These are phyloP conservation scores for Pezicula radicicola DNA, from an alignment of 2,329 filamentous ascomycete genomes.

Conservation along the genomic window DNA sequence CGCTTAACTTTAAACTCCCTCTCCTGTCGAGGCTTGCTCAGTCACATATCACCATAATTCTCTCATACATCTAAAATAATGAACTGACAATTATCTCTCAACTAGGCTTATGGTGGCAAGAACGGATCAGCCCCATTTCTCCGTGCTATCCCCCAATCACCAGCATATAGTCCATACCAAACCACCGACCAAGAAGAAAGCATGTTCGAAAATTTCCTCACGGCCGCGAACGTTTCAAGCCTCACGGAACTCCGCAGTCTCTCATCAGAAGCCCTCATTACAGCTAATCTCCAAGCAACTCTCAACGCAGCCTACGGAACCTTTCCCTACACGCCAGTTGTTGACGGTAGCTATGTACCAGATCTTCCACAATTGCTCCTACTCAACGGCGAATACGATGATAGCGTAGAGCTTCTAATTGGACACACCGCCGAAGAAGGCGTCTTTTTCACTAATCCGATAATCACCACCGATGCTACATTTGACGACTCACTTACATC, in stretches of 20 bases:
- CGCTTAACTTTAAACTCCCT: too few species aligned
- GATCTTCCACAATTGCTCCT: constrained; percentile 40
- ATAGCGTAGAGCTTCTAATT: constrained; percentile 39
- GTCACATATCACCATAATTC: too few species aligned
- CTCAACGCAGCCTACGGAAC: not conserved
- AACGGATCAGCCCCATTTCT: constrained; percentile 36
- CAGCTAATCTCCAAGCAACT: not conserved
- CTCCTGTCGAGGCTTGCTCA: too few species aligned
- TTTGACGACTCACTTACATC: not conserved
- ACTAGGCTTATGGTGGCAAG: constrained; percentile 34
- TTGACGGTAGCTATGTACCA: constrained; percentile 45
- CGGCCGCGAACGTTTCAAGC: not conserved
- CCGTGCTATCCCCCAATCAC: constrained; percentile 25
- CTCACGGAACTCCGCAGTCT: not conserved
- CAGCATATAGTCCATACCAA: constrained; percentile 1
- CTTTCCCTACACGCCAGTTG: constrained; percentile 32
- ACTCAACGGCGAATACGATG: constrained; percentile 38
- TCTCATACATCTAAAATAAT: too few species aligned
- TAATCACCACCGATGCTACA: not conserved
- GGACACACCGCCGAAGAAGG: constrained; percentile 39
- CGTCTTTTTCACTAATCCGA: constrained; percentile 33
- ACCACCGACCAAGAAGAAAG: constrained; percentile 3
- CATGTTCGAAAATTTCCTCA: not conserved
- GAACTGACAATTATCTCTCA: too few species aligned
- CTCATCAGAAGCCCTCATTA: not conserved